These are phyloP conservation scores for Blakeslea trispora DNA, from an alignment of 371 early-diverging fungal genomes.

Conservation along the genomic window DNA sequence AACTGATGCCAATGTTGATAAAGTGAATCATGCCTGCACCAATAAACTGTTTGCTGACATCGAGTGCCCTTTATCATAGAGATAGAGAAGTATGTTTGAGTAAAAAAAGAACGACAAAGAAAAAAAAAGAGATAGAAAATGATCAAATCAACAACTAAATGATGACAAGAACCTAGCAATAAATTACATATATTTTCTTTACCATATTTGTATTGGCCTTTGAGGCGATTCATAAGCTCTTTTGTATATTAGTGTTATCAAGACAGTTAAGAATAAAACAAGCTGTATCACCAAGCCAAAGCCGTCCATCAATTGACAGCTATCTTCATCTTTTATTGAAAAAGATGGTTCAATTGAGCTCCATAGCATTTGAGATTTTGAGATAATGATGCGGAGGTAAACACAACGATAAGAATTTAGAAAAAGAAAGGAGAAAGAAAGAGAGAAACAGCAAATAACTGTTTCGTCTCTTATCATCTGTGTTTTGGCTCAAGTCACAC, in stretches of 20 bases:
- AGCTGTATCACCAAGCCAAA: slow-evolving; percentile 66
- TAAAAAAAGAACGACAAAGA: too few relatives aligned
- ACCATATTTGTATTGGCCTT: slow-evolving; percentile 63
- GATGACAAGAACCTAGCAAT: background rate
- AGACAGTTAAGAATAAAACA: slow-evolving; percentile 52
- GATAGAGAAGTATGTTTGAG: too few relatives aligned
- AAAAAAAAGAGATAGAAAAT: too few relatives aligned
- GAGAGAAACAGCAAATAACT: background rate
- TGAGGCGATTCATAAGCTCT: slow-evolving; percentile 61
- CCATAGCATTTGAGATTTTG: too few relatives aligned
- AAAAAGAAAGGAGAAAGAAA: slow-evolving; percentile 4
- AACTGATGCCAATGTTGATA: slow-evolving; percentile 57
- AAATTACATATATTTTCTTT: slow-evolving; percentile 5
- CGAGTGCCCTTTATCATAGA: slow-evolving; percentile 66
- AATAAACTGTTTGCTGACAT: slow-evolving; percentile 65
- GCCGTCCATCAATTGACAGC: slow-evolving; percentile 57
- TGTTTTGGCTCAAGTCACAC: slow-evolving; percentile 10
- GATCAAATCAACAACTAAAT: background rate
- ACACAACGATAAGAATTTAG: background rate
- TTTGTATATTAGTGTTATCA: slow-evolving; percentile 59
- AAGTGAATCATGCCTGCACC: slow-evolving; percentile 63
- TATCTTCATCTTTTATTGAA: slow-evolving; percentile 9
- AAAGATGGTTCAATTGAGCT: too few relatives aligned
- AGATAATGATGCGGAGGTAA: background rate
- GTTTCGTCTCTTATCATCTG: slow-evolving; percentile 1